Percentiles rank a stretch among this genome's conserved stretches.
Conservation (phyloP, 1,139 yeast genomes). For the Eremothecium sinecaudum region DNA sequence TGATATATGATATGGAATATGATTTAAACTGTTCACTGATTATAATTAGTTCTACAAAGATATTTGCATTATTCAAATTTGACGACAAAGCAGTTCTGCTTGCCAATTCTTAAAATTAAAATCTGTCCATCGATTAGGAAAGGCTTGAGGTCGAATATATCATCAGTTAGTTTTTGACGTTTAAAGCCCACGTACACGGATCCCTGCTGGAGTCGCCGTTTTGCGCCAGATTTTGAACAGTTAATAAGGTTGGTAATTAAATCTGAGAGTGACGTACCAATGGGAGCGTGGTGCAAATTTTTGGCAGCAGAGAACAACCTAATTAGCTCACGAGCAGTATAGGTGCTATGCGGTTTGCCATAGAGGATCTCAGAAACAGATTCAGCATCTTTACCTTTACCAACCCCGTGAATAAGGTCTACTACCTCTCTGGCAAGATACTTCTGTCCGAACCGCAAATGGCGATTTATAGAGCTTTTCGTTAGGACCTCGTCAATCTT, state of each 20-base stretch:
- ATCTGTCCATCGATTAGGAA: constrained; percentile 53
- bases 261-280: constrained; percentile 29
- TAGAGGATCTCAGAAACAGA: constrained; percentile 56
- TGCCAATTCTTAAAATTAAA: constrained; percentile 66
- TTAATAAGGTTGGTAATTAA: constrained; percentile 31
- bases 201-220: constrained; percentile 56
- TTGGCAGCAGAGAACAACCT: constrained; percentile 54
- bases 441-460: constrained; percentile 61
- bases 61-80: constrained; percentile 33
- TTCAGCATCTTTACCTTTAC: constrained; percentile 56
- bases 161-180: constrained; percentile 45
- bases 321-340: constrained; percentile 46
- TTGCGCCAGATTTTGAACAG: constrained; percentile 50
- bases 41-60: too few species aligned
- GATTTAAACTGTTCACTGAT: too few species aligned
- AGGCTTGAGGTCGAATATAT: constrained; percentile 34
- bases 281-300: constrained; percentile 39
- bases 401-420: constrained; percentile 77
- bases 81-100: constrained; percentile 52
- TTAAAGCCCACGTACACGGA: constrained; percentile 64
- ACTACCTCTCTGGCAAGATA: constrained; percentile 76
- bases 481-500: constrained; percentile 46
- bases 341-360: constrained; percentile 47
- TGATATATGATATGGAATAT: too few species aligned
- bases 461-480: constrained; percentile 50